Conservation (phyloP, 163 green algal genomes). For the Scenedesmus sp. region DNA sequence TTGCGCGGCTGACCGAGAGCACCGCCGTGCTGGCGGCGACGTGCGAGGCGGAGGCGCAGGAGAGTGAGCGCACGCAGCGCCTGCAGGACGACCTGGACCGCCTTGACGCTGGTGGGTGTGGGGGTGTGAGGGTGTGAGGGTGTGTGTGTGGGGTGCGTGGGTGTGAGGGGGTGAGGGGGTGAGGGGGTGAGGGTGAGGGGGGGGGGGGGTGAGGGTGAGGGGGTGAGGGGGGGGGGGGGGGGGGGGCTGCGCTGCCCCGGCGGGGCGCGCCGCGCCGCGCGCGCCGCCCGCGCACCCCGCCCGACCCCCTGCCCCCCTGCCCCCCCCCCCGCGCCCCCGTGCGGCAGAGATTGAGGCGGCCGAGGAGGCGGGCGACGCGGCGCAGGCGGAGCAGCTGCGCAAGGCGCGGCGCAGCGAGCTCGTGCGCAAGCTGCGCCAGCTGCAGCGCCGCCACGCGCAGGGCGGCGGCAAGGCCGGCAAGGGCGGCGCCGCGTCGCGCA, state of each 20-base stretch:
- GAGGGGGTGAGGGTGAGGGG: too few species aligned
- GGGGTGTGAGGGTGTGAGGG: neutral
- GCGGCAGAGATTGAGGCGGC: slow-evolving; percentile 57
- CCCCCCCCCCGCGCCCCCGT: too few species aligned
- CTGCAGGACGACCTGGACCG: slow-evolving; percentile 42
- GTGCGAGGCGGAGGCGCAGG: neutral
- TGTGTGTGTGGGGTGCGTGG: too few species aligned
- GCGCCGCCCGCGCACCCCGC: too few species aligned
- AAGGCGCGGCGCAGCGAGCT: slow-evolving; percentile 27
- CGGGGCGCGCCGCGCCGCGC: too few species aligned
- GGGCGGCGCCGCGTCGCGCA: neutral
- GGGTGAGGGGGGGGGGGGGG: too few species aligned
- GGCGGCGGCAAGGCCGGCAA: neutral
- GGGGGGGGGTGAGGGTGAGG: too few species aligned
- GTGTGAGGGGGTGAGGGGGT: too few species aligned
- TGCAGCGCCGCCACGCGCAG: slow-evolving; percentile 4
- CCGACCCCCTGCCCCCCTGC: too few species aligned
- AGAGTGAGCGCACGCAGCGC: slow-evolving; percentile 1
- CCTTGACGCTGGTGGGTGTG: slow-evolving; percentile 11
- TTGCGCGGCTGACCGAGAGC: slow-evolving; percentile 66
- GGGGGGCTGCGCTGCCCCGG: too few species aligned
- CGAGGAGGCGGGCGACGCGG: slow-evolving; percentile 31
- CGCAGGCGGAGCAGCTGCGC: slow-evolving; percentile 34
- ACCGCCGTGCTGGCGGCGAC: slow-evolving; percentile 1
- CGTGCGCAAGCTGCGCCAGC: slow-evolving; percentile 40